Percentiles rank a stretch among this genome's conserved stretches.
These are phyloP conservation scores for Alternaria brassicicola DNA, from an alignment of 2,329 filamentous ascomycete species.

Conservation along the genomic window DNA sequence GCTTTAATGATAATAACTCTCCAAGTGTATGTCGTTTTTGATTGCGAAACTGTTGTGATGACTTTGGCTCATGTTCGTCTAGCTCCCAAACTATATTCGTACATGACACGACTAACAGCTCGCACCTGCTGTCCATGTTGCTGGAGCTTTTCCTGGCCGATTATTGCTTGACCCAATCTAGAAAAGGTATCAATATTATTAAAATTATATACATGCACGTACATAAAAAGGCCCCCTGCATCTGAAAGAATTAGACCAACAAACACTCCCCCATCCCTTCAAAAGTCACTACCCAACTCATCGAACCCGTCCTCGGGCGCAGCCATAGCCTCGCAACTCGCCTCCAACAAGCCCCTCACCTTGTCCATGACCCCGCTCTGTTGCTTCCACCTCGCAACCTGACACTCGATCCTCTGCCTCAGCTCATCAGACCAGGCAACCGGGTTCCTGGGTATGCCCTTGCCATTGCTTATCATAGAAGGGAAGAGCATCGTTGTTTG, in stretches of 20 bases:
- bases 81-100: neutral
- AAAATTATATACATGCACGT: neutral
- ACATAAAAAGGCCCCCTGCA: too few species aligned
- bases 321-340: constrained; percentile 27
- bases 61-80: neutral
- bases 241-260: too few species aligned
- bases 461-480: neutral
- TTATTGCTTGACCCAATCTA: neutral
- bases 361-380: constrained; percentile 27
- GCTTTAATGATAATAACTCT: constrained; percentile 12
- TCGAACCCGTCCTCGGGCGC: constrained; percentile 39
- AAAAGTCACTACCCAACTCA: constrained; percentile 23
- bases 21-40: neutral
- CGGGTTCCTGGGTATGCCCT: constrained; percentile 22
- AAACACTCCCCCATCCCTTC: neutral
- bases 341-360: constrained; percentile 22
- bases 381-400: constrained; percentile 31
- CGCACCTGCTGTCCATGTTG: neutral
- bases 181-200: neutral
- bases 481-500: constrained; percentile 4
- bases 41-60: neutral
- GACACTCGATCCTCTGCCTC: constrained; percentile 13
- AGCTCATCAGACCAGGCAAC: constrained; percentile 34
- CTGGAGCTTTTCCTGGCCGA: neutral
- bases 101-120: neutral